These are phyloP conservation scores for Botrytis cinerea DNA, from an alignment of 2,329 filamentous ascomycete species.

Conservation along the genomic window DNA sequence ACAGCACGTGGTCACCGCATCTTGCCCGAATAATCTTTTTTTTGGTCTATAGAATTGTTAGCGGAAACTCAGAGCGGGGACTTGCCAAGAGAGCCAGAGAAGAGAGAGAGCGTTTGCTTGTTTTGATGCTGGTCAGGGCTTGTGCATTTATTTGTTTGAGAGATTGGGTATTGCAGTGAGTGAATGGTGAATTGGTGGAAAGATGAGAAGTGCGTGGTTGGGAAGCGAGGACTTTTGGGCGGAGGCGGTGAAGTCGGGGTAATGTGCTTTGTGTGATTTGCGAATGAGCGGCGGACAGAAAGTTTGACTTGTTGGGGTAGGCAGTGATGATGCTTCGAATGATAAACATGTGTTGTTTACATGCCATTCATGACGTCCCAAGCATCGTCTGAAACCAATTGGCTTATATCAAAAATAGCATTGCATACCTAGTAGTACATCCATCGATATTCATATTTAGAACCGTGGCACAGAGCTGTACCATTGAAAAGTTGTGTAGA, in stretches of 20 bases:
- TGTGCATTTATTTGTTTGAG: not conserved
- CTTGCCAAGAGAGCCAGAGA: slow-evolving; percentile 18
- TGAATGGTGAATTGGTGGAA: not conserved
- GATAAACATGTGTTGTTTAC: too few species aligned
- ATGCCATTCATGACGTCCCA: too few species aligned
- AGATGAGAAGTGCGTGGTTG: not conserved
- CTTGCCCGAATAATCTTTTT: slow-evolving; percentile 2
- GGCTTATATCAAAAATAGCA: not conserved
- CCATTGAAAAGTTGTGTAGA: not conserved
- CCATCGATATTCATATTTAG: not conserved
- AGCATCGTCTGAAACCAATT: too few species aligned
- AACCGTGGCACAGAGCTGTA: not conserved
- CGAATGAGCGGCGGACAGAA: not conserved
- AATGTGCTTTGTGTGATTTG: not conserved
- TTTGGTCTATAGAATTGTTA: slow-evolving; percentile 6
- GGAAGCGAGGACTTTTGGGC: not conserved
- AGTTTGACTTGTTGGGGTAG: not conserved
- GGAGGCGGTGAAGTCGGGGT: not conserved
- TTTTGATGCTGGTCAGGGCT: not conserved
- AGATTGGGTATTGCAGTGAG: not conserved
- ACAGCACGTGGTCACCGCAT: not conserved
- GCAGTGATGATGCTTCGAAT: not conserved
- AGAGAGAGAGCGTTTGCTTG: slow-evolving; percentile 11
- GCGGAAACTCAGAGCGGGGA: not conserved
- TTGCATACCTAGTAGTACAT: not conserved